A percentile compares a stretch with the other conserved stretches of the same genome.
Conservation (phyloP, 2,329 filamentous ascomycete genomes). For the Microdochium nivale region DNA sequence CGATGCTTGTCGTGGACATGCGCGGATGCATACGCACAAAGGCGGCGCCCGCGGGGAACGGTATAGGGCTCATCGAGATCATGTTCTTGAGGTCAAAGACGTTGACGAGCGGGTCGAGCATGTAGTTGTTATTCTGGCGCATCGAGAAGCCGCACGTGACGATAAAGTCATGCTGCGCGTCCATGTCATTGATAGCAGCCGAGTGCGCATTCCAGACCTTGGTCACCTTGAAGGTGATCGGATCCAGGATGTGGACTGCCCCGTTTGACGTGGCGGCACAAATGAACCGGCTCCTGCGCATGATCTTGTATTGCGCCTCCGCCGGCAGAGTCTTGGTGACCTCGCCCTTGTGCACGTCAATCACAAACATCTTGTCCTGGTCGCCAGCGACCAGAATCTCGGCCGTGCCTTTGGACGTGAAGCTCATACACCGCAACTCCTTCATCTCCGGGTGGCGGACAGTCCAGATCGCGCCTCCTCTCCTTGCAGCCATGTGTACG, state of each 20-base stretch:
- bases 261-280: slow-evolving; percentile 83
- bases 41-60: slow-evolving; percentile 84
- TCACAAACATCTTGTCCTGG: slow-evolving; percentile 77
- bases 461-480: slow-evolving; percentile 84
- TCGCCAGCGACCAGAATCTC: slow-evolving; percentile 83
- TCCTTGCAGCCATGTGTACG: slow-evolving; percentile 79
- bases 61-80: slow-evolving; percentile 78
- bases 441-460: slow-evolving; percentile 69
- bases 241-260: slow-evolving; percentile 77
- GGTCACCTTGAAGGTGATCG: slow-evolving; percentile 65
- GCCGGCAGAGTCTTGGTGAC: slow-evolving; percentile 63
- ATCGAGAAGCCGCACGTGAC: slow-evolving; percentile 92
- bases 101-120: slow-evolving; percentile 87
- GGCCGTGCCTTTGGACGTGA: slow-evolving; percentile 74
- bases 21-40: slow-evolving; percentile 95
- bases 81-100: slow-evolving; percentile 93
- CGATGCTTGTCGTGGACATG: slow-evolving; percentile 89
- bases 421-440: slow-evolving; percentile 90
- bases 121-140: slow-evolving; percentile 68
- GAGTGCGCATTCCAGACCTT: slow-evolving; percentile 89
- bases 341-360: slow-evolving; percentile 61
- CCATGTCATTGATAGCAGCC: slow-evolving; percentile 90
- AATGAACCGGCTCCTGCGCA: slow-evolving; percentile 85
- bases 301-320: slow-evolving; percentile 74
- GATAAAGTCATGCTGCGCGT: slow-evolving; percentile 88